Base-by-base conservation (phyloP, 176 grass and related monocot species). In the Melocanna baccifera region DNA sequence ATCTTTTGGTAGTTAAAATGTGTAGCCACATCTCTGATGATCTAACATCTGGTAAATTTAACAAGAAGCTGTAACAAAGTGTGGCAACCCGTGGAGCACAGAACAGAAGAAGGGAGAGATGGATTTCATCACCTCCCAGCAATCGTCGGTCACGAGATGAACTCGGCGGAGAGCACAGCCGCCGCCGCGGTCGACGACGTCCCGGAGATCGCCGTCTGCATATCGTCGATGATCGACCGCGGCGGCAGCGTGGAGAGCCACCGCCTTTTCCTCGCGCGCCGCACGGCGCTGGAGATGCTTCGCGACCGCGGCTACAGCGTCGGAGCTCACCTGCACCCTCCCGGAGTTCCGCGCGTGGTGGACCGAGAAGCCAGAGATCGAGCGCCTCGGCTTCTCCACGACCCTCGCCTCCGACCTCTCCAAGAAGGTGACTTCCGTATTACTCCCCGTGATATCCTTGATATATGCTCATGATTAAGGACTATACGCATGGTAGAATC, bases 271-370 rank as follows among this genome's bases (percentile, higher is more conserved):
- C 89, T 95, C 66, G 96, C 91, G 71, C 91, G 89, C 25, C 96
- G 93, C 20, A 98, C 96, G 59, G 83, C 82, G 55, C 80, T 95
- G 66, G 93, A 98, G 89, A 98, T 98, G 93, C 87, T 98, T 32
- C 91, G 89, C 16, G 93, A 98, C 83, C 96, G 96, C 26, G 89
- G 91, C 50, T 91, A 92, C 80, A 29, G 15, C 51, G 85, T 64
- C 34, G 15, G 87, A 90, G 41, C 65, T 95, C 73, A 65, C 86
- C 25, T 81, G 88, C 67, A 90, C 86, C 10, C 96, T 95, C 42
- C 78, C 89, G 28, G 87, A 91, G 88, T 98, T 98, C 91, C 89
- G 96, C 20, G 71, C 89, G 39, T 90, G 88, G 89, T 98, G 90
- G 76, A 86, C 70, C 0, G 61, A 79, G 22, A 78, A 52, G 12